Evolutionary conservation across 2,329 filamentous ascomycete species (phyloP).

Genomic region (Cephalotrichum gorgonifer): DNA sequence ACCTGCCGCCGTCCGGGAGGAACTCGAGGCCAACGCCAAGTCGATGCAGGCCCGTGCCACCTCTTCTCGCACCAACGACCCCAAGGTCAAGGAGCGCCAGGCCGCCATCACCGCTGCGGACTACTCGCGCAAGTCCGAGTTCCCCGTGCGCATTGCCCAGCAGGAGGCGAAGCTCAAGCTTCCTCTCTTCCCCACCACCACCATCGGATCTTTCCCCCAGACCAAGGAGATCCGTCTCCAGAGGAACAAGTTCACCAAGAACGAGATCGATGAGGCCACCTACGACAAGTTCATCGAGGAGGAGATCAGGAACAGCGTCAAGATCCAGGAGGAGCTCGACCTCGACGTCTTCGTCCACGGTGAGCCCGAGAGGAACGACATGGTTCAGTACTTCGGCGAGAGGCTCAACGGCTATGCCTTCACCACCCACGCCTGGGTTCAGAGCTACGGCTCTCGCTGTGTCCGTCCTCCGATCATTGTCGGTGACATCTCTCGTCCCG

Average conservation of each 20-base stretch:
- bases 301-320: constrained; percentile 91
- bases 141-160: constrained; percentile 72
- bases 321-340: constrained; percentile 95
- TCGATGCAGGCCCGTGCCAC: constrained; percentile 83
- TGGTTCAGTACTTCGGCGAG: constrained; percentile 99
- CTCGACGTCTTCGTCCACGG: constrained; percentile 97
- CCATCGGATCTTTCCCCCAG: constrained; percentile 98
- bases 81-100: constrained; percentile 94
- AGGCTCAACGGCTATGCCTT: constrained; percentile 93
- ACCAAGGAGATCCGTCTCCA: constrained; percentile 96
- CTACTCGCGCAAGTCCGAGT: constrained; percentile 89
- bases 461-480: constrained; percentile 97
- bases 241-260: constrained; percentile 98
- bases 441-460: constrained; percentile 96
- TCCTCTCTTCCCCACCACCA: constrained; percentile 96
- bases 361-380: constrained; percentile 99
- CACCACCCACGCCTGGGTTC: constrained; percentile 98
- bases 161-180: constrained; percentile 91
- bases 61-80: constrained; percentile 93
- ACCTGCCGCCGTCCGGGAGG: constrained; percentile 71
- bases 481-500: constrained; percentile 93
- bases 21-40: constrained; percentile 95
- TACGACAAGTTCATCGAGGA: constrained; percentile 99
- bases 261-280: constrained; percentile 81
- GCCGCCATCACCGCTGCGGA: constrained; percentile 70